Conservation (phyloP, 345 rosid genomes). For the Cardiospermum halicacabum region DNA sequence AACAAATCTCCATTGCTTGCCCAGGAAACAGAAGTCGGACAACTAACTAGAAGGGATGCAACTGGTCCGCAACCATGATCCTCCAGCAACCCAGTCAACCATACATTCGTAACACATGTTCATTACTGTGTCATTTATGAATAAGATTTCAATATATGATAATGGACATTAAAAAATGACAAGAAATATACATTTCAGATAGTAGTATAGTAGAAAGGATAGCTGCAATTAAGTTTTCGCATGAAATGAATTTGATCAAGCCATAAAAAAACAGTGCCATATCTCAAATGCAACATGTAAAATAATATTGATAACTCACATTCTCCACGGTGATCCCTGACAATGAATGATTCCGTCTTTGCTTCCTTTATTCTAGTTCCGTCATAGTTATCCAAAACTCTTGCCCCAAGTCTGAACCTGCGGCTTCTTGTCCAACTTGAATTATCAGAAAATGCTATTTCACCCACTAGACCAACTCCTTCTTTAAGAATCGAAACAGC, state of each 20-base stretch:
- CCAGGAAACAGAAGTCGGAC: neutral
- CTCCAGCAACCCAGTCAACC: neutral
- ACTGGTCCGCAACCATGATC: neutral
- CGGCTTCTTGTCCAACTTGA: constrained; percentile 99
- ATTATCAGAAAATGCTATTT: constrained; percentile 90
- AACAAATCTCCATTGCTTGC: neutral
- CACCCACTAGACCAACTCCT: constrained; percentile 62
- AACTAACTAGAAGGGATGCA: neutral
- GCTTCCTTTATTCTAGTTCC: constrained; percentile 66
- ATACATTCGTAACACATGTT: neutral
- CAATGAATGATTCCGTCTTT: constrained; percentile 81
- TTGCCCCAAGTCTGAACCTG: constrained; percentile 83
- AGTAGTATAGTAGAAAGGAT: neutral
- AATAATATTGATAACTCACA: constrained; percentile 42
- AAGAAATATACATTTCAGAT: neutral
- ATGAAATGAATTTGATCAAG: neutral
- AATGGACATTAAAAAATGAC: neutral
- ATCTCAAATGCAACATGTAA: neutral
- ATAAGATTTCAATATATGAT: neutral
- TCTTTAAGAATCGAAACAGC: constrained; percentile 56
- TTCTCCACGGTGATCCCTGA: constrained; percentile 99
- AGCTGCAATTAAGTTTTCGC: constrained; percentile 21
- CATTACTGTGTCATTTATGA: neutral
- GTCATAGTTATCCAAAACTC: constrained; percentile 61
- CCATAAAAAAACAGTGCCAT: neutral